Conservation (phyloP, 208 protist species). For the Acanthamoeba royreba region DNA sequence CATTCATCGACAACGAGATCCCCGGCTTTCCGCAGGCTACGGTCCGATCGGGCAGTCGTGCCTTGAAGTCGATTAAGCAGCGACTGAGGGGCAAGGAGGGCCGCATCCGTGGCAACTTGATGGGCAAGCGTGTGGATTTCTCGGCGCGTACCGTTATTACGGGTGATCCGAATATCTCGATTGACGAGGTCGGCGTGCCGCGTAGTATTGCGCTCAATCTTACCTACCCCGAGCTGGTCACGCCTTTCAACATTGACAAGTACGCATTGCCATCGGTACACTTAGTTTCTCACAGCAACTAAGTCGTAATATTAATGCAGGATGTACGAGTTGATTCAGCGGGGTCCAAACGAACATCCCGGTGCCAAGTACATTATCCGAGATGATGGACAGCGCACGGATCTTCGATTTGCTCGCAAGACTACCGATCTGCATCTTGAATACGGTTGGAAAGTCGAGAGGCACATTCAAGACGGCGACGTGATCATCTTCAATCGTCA, state of each 20-base stretch:
- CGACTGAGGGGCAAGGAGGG: conserved; percentile 99
- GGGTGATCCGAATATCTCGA: conserved; percentile 94
- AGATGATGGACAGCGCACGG: conserved; percentile 82
- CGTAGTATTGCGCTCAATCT: conserved; percentile 96
- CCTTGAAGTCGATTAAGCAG: conserved; percentile 97
- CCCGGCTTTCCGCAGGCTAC: conserved; percentile 86
- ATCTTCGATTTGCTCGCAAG: conserved; percentile 87
- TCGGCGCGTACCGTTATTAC: conserved; percentile 99
- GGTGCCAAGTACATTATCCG: conserved; percentile 85
- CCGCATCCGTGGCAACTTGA: conserved; percentile 97
- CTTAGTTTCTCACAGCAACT: neutral
- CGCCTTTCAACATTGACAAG: conserved; percentile 90
- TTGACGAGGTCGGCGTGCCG: conserved; percentile 98
- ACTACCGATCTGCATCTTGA: conserved; percentile 86
- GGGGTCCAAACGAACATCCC: conserved; percentile 92
- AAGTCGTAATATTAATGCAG: neutral
- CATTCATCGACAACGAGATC: conserved; percentile 97
- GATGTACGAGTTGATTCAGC: conserved; percentile 91
- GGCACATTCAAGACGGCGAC: conserved; percentile 98
- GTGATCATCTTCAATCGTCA: conserved; percentile 99
- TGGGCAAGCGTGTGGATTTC: conserved; percentile 99
- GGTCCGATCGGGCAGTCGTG: conserved; percentile 72
- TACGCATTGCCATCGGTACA: neutral
- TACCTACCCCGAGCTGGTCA: conserved; percentile 99
- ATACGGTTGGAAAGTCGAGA: conserved; percentile 92